phyloP scores from a whole-genome alignment of 768 basidiomycete species.

The Tulasnella sp. region DNA sequence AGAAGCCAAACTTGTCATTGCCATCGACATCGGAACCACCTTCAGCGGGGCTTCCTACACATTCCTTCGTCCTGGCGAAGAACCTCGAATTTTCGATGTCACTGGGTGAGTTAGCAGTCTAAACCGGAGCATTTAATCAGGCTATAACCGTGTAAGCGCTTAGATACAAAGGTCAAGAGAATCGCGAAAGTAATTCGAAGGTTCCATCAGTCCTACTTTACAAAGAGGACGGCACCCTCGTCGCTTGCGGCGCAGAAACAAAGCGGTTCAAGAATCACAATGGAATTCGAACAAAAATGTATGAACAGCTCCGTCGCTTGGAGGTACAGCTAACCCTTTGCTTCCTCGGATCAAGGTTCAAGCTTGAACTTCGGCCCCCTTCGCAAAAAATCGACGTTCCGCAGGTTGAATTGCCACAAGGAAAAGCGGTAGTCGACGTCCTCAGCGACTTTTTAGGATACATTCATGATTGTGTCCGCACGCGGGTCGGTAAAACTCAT shows the following conservation, averaged over 20 bases:
- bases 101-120: not conserved
- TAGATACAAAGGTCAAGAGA: not conserved
- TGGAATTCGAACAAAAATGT: not conserved
- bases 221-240: not conserved
- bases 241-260: not conserved
- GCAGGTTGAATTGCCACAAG: not conserved
- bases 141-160: too few species aligned
- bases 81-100: not conserved
- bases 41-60: constrained; percentile 11
- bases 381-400: not conserved
- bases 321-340: not conserved
- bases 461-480: not conserved
- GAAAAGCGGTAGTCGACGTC: not conserved
- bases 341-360: not conserved
- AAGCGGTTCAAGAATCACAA: not conserved
- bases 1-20: constrained; percentile 5
- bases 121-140: too few species aligned
- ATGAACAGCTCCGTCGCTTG: not conserved
- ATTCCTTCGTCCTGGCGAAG: not conserved
- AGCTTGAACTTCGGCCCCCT: not conserved
- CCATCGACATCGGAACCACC: constrained; percentile 11
- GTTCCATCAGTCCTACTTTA: not conserved
- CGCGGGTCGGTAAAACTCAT: not conserved
- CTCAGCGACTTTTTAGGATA: not conserved
- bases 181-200: not conserved